Conservation (phyloP, 2,329 filamentous ascomycete genomes). For the Laburnicola sp. region DNA sequence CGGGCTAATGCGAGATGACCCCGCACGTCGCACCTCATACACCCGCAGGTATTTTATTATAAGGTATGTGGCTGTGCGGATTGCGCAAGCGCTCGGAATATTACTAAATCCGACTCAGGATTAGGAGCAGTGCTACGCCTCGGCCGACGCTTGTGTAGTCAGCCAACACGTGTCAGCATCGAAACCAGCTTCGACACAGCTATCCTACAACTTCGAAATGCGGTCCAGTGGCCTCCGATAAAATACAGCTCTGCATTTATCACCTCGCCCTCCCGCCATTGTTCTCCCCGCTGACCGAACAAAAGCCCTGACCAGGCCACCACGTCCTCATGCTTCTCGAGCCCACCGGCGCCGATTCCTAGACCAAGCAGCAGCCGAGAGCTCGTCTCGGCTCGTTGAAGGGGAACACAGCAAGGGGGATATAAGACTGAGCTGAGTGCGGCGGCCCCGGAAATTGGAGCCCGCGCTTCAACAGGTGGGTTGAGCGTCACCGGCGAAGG, state of each 20-base stretch:
- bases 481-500: not conserved
- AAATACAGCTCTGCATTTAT: not conserved
- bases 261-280: not conserved
- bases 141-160: not conserved
- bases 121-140: not conserved
- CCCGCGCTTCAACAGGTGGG: not conserved
- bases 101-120: not conserved
- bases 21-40: too few relatives aligned
- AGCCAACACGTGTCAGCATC: not conserved
- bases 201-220: not conserved
- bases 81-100: not conserved
- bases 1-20: too few relatives aligned
- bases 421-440: not conserved
- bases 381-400: not conserved
- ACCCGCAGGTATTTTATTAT: not conserved
- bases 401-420: not conserved
- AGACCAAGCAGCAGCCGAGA: not conserved
- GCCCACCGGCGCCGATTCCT: too few relatives aligned
- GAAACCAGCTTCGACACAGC: not conserved
- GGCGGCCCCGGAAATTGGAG: not conserved
- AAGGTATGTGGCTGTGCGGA: not conserved
- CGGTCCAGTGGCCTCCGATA: not conserved
- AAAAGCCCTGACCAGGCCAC: not conserved
- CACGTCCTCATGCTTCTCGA: not conserved
- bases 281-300: not conserved